Evolutionary conservation across 352 stramenopile genomes (phyloP).

Genomic region (Globisporangium viniferum): DNA sequence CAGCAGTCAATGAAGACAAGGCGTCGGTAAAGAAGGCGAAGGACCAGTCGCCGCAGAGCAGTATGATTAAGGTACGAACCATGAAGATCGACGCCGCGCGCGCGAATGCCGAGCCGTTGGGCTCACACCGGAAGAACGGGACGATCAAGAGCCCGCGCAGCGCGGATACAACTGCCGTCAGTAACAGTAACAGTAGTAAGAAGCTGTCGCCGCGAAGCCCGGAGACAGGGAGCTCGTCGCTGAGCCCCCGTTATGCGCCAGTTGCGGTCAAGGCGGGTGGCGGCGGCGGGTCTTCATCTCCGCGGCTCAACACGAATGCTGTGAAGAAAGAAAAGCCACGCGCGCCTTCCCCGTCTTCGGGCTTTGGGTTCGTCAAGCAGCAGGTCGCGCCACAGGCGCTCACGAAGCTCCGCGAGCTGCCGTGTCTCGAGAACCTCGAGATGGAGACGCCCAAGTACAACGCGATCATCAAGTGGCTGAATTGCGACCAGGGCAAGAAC

Average conservation of each 20-base stretch:
- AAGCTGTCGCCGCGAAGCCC: neutral
- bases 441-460: slow-evolving; percentile 45
- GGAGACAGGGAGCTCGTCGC: neutral
- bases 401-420: slow-evolving; percentile 32
- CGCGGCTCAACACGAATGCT: neutral
- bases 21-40: neutral
- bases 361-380: slow-evolving; percentile 6
- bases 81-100: slow-evolving; percentile 11
- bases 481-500: slow-evolving; percentile 47
- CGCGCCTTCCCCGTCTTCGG: neutral
- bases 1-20: neutral
- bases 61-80: neutral
- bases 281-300: neutral
- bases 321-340: slow-evolving; percentile 7
- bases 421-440: slow-evolving; percentile 34
- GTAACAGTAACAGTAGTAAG: neutral
- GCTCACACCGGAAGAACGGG: slow-evolving; percentile 17
- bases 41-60: neutral
- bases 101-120: neutral
- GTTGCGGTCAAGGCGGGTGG: neutral
- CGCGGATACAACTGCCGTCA: neutral
- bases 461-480: slow-evolving; percentile 49
- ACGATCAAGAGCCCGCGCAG: slow-evolving; percentile 8
- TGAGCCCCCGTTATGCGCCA: neutral
- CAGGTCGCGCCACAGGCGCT: slow-evolving; percentile 24